phyloP scores from a whole-genome alignment of 2,329 filamentous ascomycete species.

The Xylaria polymorpha region DNA sequence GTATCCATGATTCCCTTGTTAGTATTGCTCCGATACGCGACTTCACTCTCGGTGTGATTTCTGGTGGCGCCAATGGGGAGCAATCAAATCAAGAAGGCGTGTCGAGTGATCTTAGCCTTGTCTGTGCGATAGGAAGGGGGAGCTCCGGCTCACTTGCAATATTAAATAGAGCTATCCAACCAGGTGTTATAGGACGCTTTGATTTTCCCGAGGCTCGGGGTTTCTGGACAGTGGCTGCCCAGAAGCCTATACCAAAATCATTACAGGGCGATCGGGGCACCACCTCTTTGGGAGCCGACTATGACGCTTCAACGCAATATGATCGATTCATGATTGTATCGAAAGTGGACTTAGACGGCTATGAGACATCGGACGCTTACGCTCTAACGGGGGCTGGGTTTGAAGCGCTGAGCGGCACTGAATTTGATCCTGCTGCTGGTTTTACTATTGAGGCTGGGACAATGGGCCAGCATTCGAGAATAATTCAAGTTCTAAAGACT shows the following conservation, averaged over 20 bases:
- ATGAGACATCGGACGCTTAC: conserved; percentile 83
- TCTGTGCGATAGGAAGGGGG: conserved; percentile 72
- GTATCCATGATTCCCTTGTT: conserved; percentile 78
- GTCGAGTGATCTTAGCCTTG: conserved; percentile 68
- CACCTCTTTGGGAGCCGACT: conserved; percentile 64
- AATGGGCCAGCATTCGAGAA: conserved; percentile 80
- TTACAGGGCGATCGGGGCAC: conserved; percentile 64
- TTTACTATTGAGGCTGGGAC: conserved; percentile 87
- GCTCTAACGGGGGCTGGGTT: conserved; percentile 78
- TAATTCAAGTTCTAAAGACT: conserved; percentile 87
- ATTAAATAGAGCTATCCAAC: conserved; percentile 81
- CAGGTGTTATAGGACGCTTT: conserved; percentile 75
- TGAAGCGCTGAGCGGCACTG: conserved; percentile 80
- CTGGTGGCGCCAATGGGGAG: conserved; percentile 59
- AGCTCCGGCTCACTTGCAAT: conserved; percentile 77
- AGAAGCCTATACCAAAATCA: conserved; percentile 72
- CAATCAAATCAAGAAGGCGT: conserved; percentile 59
- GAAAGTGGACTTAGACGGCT: conserved; percentile 74
- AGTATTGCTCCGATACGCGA: conserved; percentile 85
- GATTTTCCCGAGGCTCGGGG: conserved; percentile 78
- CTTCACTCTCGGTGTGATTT: conserved; percentile 73
- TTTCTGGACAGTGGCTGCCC: conserved; percentile 83
- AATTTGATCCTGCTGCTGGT: conserved; percentile 91
- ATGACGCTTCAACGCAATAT: conserved; percentile 70
- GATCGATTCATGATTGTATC: conserved; percentile 87